Base-by-base conservation (phyloP, 1,139 yeast species). In the Debaryomycetaceae sp. region DNA sequence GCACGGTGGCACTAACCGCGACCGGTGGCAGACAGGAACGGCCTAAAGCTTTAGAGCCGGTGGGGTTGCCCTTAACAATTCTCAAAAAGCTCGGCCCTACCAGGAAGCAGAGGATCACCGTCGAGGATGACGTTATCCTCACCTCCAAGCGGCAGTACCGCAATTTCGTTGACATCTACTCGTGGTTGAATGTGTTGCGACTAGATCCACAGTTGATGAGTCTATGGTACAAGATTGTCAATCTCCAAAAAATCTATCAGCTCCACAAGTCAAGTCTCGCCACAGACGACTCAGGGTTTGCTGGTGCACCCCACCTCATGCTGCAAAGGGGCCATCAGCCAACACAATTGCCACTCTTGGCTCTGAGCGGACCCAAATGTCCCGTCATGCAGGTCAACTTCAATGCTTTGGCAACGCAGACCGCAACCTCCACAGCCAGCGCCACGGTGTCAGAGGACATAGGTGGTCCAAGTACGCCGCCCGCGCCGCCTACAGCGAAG, bases 361-460 rank as follows among this genome's bases (percentile, higher is more conserved):
- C 10, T 10, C 10, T 19, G 10, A 19, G 13, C 11, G 19, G 27
- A 25, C n/a, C 23, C 18, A 51, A 51, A 30, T 65, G 72, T 34
- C 71, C 72, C 1, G 71, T 65, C 2, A 53, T 61, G 20, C 67
- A 60, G 35, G 61, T 67, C 37, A 69, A 64, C 39, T 53, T 65
- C 37, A 60, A 61, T 35, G 52, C 61, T 32, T 56, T 63, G 60
- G 45, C 47, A 16, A 18, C 6, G 24, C 32, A 27, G 4, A 11
- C 26, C 15, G 23, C 27, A 12, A 11, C 26, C 12, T 22, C 32
- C 10, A 17, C 16, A 8, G 26, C 32, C 19, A 16, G 22, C 12
- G n/a, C 4, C 4, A 13, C 31, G 64, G 60, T 11, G 56, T 52
- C 16, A 11, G 27, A n/a, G n/a, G n/a, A n/a, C n/a, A n/a, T n/a